Conservation (phyloP, 768 basidiomycete genomes). For the Daedalea quercina region DNA sequence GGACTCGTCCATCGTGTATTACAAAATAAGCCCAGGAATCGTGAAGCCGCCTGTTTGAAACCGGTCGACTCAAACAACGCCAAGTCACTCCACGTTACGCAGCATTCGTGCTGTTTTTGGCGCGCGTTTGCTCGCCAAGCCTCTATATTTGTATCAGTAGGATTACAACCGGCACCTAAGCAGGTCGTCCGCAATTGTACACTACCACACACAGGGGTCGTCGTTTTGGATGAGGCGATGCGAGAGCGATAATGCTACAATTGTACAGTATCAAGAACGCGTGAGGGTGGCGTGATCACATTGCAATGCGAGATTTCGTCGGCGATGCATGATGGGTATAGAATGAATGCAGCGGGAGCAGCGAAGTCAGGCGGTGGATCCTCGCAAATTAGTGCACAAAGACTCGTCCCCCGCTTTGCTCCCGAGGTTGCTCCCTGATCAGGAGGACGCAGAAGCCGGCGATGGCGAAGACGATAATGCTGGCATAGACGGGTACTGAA, state of each 20-base stretch:
- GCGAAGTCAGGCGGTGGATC: background rate
- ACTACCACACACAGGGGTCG: background rate
- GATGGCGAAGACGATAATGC: constrained; percentile 57
- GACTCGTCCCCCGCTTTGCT: constrained; percentile 19
- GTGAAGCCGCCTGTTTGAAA: constrained; percentile 58
- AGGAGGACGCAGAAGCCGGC: constrained; percentile 59
- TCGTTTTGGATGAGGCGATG: background rate
- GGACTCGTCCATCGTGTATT: constrained; percentile 81
- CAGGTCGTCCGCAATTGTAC: background rate
- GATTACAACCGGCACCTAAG: background rate
- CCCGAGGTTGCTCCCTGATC: constrained; percentile 45
- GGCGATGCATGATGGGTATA: no score
- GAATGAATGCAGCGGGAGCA: no score
- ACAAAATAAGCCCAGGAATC: constrained; percentile 72
- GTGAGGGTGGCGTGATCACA: no score
- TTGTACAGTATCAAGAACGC: no score
- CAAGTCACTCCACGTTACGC: no score
- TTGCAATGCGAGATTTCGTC: no score
- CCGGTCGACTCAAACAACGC: no score
- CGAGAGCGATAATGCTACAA: background rate
- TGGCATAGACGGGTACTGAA: constrained; percentile 71
- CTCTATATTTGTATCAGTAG: background rate
- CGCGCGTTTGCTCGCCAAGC: no score
- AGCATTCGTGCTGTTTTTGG: no score
- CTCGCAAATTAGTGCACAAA: constrained; percentile 13